Conservation (phyloP, 208 protist species). For the Naegleria lovaniensis region DNA sequence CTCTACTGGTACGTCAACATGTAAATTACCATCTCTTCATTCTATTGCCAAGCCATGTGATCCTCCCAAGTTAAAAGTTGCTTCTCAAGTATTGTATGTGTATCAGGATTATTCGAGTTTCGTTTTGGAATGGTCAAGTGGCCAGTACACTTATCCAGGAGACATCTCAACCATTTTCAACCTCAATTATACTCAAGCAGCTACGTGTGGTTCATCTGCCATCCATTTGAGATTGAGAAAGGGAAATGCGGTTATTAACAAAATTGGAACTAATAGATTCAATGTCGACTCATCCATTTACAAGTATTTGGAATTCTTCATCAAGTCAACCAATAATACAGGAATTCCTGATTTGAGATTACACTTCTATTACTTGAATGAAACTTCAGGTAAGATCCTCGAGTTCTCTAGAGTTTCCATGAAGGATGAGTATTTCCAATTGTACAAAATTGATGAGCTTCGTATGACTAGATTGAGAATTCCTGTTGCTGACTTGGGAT, state of each 20-base stretch:
- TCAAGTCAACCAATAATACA: neutral
- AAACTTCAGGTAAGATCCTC: too few relatives aligned
- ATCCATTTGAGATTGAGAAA: neutral
- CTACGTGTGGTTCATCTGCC: neutral
- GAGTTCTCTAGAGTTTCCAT: too few relatives aligned
- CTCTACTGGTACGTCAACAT: neutral
- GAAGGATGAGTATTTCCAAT: neutral
- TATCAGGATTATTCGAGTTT: neutral
- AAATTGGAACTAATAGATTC: neutral
- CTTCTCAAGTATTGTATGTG: neutral
- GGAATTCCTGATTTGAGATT: neutral
- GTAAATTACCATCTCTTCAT: neutral
- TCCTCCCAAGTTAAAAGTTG: neutral
- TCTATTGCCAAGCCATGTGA: neutral
- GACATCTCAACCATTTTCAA: neutral
- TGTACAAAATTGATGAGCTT: neutral
- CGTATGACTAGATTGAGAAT: neutral
- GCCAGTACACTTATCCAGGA: too few relatives aligned
- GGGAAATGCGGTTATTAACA: neutral
- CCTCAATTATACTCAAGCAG: neutral
- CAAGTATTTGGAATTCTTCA: constrained; percentile 15
- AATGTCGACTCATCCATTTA: neutral
- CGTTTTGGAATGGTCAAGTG: too few relatives aligned
- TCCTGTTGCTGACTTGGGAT: neutral
- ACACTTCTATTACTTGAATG: neutral